Conservation (phyloP, 345 rosid species). For the Hibiscus tridactylites region DNA sequence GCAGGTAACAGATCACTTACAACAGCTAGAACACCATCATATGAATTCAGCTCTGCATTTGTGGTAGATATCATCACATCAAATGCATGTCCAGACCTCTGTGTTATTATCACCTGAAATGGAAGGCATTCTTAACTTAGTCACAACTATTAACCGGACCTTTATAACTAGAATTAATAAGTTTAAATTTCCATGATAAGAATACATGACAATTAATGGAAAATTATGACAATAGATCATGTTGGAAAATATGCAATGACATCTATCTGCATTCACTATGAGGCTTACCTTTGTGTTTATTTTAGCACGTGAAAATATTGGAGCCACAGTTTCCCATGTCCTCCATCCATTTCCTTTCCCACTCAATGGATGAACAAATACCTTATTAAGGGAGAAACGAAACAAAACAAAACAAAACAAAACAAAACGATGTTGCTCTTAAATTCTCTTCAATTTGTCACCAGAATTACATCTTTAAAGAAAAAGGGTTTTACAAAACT, state of each 20-base stretch:
- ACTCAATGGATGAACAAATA: slow-evolving; percentile 79
- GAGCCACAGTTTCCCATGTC: slow-evolving; percentile 79
- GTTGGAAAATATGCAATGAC: neutral
- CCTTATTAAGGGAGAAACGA: slow-evolving; percentile 34
- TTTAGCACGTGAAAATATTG: slow-evolving; percentile 59
- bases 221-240: neutral
- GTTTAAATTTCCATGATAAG: neutral
- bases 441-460: slow-evolving; percentile 7
- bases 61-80: slow-evolving; percentile 57
- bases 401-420: slow-evolving; percentile 10
- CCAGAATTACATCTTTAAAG: neutral
- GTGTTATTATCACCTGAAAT: slow-evolving; percentile 62
- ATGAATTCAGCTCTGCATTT: slow-evolving; percentile 46
- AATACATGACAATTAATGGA: neutral
- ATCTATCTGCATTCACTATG: neutral
- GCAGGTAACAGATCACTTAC: slow-evolving; percentile 38
- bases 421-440: neutral
- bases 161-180: neutral
- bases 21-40: slow-evolving; percentile 79
- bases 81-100: slow-evolving; percentile 83
- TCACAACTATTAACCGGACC: neutral
- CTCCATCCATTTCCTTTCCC: slow-evolving; percentile 67
- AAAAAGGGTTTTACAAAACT: slow-evolving; percentile 2
- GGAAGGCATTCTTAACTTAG: slow-evolving; percentile 2
- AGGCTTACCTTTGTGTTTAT: slow-evolving; percentile 56